Conservation (phyloP, 1,139 yeast species). For the Geotrichum carabidarum region DNA sequence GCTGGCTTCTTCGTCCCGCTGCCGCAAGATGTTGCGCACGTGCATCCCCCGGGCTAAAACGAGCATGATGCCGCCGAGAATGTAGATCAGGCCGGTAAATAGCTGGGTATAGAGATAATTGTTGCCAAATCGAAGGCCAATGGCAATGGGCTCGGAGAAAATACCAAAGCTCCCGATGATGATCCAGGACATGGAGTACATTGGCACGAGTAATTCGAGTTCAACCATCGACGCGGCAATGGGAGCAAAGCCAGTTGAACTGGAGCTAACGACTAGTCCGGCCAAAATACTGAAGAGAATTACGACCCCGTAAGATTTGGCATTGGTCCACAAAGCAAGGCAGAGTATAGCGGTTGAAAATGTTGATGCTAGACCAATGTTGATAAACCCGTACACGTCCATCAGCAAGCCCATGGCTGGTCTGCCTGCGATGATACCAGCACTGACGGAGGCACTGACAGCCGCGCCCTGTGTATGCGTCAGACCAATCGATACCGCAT, state of each 20-base stretch:
- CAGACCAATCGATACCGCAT: constrained; percentile 57
- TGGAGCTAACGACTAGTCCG: constrained; percentile 52
- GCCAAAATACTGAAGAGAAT: constrained; percentile 44
- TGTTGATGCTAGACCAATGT: constrained; percentile 42
- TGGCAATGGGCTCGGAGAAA: constrained; percentile 38
- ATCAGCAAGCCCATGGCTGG: constrained; percentile 57
- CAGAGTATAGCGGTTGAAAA: constrained; percentile 31
- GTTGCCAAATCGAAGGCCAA: constrained; percentile 27
- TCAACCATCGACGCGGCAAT: constrained; percentile 47
- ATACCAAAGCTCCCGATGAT: constrained; percentile 44
- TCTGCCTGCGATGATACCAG: constrained; percentile 61
- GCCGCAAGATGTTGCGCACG: not conserved
- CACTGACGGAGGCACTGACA: constrained; percentile 58
- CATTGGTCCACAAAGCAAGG: constrained; percentile 62
- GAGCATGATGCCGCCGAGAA: constrained; percentile 2
- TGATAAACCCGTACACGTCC: constrained; percentile 56
- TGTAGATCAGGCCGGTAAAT: constrained; percentile 46
- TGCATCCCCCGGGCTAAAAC: constrained; percentile 7
- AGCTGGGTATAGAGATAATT: constrained; percentile 60
- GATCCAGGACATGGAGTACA: constrained; percentile 56
- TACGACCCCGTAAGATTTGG: constrained; percentile 50
- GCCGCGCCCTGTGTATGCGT: constrained; percentile 52
- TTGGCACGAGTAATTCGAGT: constrained; percentile 49
- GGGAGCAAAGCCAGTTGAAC: constrained; percentile 39
- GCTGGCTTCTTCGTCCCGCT: not conserved